These are phyloP conservation scores for Astrothelium subdiscretum DNA, from an alignment of 495 filamentous ascomycete genomes.

Conservation along the genomic window DNA sequence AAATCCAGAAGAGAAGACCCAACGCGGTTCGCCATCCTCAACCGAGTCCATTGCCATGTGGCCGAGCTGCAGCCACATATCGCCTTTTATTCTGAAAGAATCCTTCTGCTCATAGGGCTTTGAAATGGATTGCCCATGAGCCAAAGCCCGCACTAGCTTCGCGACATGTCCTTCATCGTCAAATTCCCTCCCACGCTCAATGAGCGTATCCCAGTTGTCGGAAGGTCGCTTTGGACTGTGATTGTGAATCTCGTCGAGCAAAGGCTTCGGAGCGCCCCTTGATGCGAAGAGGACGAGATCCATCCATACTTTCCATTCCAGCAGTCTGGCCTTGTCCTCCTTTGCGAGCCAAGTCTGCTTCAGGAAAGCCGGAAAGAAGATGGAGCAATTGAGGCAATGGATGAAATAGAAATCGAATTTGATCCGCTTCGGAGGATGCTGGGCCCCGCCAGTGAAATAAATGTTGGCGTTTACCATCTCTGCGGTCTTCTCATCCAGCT, in stretches of 20 bases:
- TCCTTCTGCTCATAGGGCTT: constrained; percentile 34
- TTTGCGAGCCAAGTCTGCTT: constrained; percentile 26
- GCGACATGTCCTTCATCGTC: constrained; percentile 68
- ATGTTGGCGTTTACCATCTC: constrained; percentile 64
- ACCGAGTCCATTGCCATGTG: constrained; percentile 50
- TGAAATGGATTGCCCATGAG: constrained; percentile 42
- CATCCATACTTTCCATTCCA: constrained; percentile 65
- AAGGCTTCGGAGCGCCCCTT: constrained; percentile 42
- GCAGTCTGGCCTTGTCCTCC: constrained; percentile 47
- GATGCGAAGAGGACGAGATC: constrained; percentile 59
- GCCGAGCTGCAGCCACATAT: constrained; percentile 60
- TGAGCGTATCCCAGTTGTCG: constrained; percentile 42
- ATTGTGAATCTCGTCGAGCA: constrained; percentile 39
- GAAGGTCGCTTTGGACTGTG: constrained; percentile 37
- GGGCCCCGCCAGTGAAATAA: constrained; percentile 51
- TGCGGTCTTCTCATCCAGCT: constrained; percentile 53
- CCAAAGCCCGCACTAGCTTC: constrained; percentile 61
- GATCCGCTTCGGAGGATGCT: constrained; percentile 48
- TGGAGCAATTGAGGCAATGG: constrained; percentile 50
- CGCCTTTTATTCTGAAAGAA: constrained; percentile 45
- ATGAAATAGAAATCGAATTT: constrained; percentile 81
- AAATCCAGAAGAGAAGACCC: constrained; percentile 47
- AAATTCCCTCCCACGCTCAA: constrained; percentile 40
- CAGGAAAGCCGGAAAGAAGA: constrained; percentile 50
- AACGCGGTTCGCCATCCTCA: constrained; percentile 32